Percentiles rank a stretch among this genome's conserved stretches.
Conservation (phyloP, 2,329 filamentous ascomycete species). For the Beauveria sp. region DNA sequence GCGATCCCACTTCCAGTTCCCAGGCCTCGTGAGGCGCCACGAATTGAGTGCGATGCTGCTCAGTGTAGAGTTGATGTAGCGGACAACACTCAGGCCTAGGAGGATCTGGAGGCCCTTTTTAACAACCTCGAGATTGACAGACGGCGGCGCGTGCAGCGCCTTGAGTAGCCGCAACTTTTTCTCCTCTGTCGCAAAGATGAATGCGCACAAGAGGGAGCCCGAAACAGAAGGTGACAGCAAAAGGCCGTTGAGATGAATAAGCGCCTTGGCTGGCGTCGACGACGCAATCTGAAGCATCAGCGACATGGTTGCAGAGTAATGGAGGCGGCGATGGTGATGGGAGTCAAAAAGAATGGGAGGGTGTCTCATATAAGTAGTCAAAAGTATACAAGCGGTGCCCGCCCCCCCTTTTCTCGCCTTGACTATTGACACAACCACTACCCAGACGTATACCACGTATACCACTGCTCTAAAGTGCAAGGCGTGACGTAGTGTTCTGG, state of each 20-base stretch:
- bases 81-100: background rate
- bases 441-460: too few relatives aligned
- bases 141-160: background rate
- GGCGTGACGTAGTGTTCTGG: too few relatives aligned
- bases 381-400: too few relatives aligned
- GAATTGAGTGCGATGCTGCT: conserved; percentile 16
- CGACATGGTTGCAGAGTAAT: background rate
- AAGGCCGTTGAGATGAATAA: background rate
- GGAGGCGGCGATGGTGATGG: background rate
- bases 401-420: too few relatives aligned
- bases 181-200: background rate
- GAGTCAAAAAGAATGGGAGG: background rate
- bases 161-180: background rate
- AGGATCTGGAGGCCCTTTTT: background rate
- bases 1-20: conserved; percentile 28
- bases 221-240: background rate
- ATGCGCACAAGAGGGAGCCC: background rate
- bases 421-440: too few relatives aligned
- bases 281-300: background rate
- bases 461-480: too few relatives aligned
- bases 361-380: background rate
- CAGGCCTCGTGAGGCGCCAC: conserved; percentile 18
- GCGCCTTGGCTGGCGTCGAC: background rate
- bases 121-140: background rate
- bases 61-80: background rate